phyloP scores from a whole-genome alignment of 116 monocot species.

The Trichopus zeylanicus region DNA sequence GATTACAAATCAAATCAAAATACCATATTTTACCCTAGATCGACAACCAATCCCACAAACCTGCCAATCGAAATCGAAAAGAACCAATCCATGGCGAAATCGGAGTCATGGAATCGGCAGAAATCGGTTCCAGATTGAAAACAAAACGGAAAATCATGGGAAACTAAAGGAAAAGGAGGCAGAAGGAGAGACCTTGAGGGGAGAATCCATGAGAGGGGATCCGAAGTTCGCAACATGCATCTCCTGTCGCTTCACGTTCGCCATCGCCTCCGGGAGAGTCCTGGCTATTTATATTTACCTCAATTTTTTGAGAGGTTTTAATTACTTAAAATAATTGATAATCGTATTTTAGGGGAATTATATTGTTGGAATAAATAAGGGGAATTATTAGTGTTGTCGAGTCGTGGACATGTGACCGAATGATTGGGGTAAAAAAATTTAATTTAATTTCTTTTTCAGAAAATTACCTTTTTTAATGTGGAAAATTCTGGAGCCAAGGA shows the following conservation, averaged over 20 bases:
- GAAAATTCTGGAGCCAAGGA: too few species aligned
- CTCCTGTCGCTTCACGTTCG: background rate
- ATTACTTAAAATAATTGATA: background rate
- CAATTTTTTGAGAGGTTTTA: background rate
- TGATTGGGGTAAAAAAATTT: too few species aligned
- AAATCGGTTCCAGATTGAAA: too few species aligned
- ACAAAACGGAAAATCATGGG: too few species aligned
- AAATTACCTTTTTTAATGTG: too few species aligned
- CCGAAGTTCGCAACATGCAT: background rate
- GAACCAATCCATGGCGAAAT: background rate
- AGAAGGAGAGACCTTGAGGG: background rate
- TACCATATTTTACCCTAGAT: too few species aligned
- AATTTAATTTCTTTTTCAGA: too few species aligned
- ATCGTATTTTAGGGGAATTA: background rate
- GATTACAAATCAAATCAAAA: too few species aligned
- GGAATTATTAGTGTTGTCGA: background rate
- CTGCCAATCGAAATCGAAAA: background rate
- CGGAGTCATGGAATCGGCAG: background rate
- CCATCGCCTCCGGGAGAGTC: background rate
- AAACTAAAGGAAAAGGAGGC: too few species aligned
- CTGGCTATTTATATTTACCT: background rate
- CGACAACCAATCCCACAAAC: too few species aligned
- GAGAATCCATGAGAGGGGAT: slow-evolving; percentile 4
- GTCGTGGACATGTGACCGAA: background rate
- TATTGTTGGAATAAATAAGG: background rate